Conservation (phyloP, 2,329 filamentous ascomycete genomes). For the Gnomoniopsis smithogilvyi region DNA sequence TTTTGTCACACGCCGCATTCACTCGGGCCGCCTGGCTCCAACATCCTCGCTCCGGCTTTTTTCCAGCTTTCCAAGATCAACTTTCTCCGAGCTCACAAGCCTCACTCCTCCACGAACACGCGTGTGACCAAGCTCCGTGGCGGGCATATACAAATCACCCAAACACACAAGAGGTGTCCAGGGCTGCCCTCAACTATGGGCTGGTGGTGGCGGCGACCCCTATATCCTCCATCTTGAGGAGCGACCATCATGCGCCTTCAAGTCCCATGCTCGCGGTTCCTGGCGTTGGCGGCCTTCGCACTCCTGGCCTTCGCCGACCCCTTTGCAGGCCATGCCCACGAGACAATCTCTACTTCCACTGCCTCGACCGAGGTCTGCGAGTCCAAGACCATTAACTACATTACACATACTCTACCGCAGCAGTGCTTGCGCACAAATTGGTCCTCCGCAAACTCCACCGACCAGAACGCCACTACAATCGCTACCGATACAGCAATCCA, state of each 20-base stretch:
- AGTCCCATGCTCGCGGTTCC: not conserved
- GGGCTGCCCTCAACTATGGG: conserved; percentile 12
- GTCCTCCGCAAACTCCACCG: conserved; percentile 27
- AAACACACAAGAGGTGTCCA: not conserved
- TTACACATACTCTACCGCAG: conserved; percentile 73
- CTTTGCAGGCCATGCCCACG: conserved; percentile 5
- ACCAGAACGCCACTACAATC: conserved; percentile 18
- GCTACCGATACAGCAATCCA: conserved; percentile 22
- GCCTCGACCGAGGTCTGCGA: conserved; percentile 41
- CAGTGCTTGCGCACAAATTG: conserved; percentile 69
- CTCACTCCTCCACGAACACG: no score
- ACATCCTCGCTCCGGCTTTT: no score
- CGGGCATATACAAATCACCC: no score
- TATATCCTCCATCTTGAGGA: conserved; percentile 3
- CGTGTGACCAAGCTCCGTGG: no score
- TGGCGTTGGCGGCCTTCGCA: no score
- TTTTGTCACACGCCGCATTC: no score
- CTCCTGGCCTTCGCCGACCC: conserved; percentile 4
- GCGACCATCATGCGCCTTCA: conserved; percentile 11
- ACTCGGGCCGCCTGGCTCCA: no score
- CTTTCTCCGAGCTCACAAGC: not conserved
- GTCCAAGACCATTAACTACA: conserved; percentile 72
- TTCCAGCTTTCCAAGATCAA: no score
- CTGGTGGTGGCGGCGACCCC: conserved; percentile 4
- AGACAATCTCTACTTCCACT: conserved; percentile 1